Evolutionary conservation across 495 filamentous ascomycete species (phyloP).

Genomic region (Penicillium ucsense): DNA sequence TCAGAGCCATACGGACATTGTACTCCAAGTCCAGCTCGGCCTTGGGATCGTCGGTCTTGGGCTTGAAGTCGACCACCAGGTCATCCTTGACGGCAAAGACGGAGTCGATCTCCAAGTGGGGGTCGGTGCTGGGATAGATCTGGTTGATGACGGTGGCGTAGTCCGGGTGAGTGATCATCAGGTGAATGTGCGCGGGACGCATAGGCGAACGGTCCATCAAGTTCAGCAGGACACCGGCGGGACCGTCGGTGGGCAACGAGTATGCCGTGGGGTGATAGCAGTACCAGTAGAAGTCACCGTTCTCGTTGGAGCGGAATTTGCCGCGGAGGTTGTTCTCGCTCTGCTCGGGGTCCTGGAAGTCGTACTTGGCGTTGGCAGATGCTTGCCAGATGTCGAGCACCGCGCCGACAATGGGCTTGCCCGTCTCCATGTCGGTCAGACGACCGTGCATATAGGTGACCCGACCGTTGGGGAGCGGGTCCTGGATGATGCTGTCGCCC

Average conservation of each 20-base stretch:
- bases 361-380: conserved; percentile 75
- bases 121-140: conserved; percentile 53
- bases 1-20: conserved; percentile 36
- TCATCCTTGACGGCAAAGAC: conserved; percentile 61
- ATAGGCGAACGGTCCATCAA: conserved; percentile 59
- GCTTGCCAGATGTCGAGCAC: conserved; percentile 85
- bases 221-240: conserved; percentile 57
- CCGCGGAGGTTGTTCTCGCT: conserved; percentile 72
- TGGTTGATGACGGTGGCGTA: conserved; percentile 50
- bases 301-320: conserved; percentile 68
- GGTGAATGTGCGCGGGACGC: conserved; percentile 41
- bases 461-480: conserved; percentile 51
- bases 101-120: conserved; percentile 51
- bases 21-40: conserved; percentile 36
- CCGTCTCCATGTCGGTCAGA: conserved; percentile 62
- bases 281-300: conserved; percentile 71
- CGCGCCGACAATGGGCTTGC: conserved; percentile 57
- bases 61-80: conserved; percentile 53
- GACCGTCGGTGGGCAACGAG: conserved; percentile 66
- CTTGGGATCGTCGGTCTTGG: conserved; percentile 39
- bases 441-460: conserved; percentile 68
- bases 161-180: conserved; percentile 41
- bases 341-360: conserved; percentile 80
- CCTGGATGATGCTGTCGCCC: conserved; percentile 61
- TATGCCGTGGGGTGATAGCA: conserved; percentile 77